Evolutionary conservation across 139 green algal genomes (phyloP), one percentile per base, ranked within the genome.

Genomic region (Eudorina sp.): DNA sequence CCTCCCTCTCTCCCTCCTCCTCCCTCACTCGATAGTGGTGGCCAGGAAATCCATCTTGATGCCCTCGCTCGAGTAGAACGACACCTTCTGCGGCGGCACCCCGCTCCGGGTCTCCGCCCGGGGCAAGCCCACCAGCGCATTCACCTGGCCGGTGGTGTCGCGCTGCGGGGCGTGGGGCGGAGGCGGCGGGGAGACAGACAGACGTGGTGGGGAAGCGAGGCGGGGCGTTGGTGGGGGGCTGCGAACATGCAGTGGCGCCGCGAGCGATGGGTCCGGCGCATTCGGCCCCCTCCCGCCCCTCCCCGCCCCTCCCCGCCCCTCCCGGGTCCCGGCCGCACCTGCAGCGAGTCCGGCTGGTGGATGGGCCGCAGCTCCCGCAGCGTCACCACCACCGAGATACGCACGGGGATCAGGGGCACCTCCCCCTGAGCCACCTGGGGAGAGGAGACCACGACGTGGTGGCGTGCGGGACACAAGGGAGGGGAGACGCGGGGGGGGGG

Each of bases 321-420:
- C n/a, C n/a, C n/a, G n/a, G n/a, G n/a, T n/a, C n/a, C n/a, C n/a
- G n/a, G n/a, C 9, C 46, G 9, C 46, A 62, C 73, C 83, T 88
- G 48, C 51, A 88, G 46, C 9, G 13, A 58, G 27, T 88, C 83
- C 2, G 46, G 48, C 19, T 72, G 34, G 83, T 88, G 83, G 25
- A 93, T 51, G 16, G 90, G 90, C 53, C 82, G 80, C 73, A 93
- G 81, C 90, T 93, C 90, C 14, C 90, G 80, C 66, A 93, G 86
- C 41, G 90, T 93, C 4, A 93, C 74, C 81, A 89, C 81, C 41
- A 93, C 79, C 3, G 73, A 70, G 58, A 93, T 88, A 40, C 90
- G 85, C 23, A 93, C 60, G 23, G 90, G 90, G 0, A 89, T 38
- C 64, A 93, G 53, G 0, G 64, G 68, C 40, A 93, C 53, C 38